Base-by-base conservation (phyloP, 1,284 basidiomycete species). In the Ceratobasidium sp. region DNA sequence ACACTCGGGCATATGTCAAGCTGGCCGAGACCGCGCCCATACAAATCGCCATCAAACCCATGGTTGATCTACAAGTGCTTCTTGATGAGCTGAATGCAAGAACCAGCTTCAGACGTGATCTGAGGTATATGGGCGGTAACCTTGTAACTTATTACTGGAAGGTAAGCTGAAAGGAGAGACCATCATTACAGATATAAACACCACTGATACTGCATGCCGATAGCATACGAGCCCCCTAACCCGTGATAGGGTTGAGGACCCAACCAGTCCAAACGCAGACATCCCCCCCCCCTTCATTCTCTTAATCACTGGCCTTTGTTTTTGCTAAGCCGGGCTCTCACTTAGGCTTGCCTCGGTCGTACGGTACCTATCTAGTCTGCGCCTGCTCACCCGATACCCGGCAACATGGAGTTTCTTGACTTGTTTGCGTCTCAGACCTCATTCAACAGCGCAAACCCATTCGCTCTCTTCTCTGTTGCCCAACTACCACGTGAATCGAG, bases 371-470 rank as follows among this genome's bases (percentile, higher is more conserved):
- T 33, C 33, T 33, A 33, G 33, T 33, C 38, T n/a, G 5, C 33
- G n/a, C 50, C 50, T 56, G 56, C 15, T 28, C 48, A n/a, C 65
- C 17, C 50, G 9, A 38, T 10, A 40, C 28, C 42, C 50, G n/a
- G 9, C 61, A 52, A 13, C 48, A 76, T 76, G 62, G 54, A 76
- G 48, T 56, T 57, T 52, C 52, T 76, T 20, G 40, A 20, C 38
- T 38, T 62, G 46, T 76, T 66, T 52, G 64, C 62, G 3, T 76
- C 73, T 28, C 50, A 57, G 12, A 33, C 62, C 15, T 26, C 46
- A 17, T 48, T 42, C 33, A 76, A 26, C 28, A 66, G 50, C 48
- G 73, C 73, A n/a, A 76, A 76, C 73, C 62, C 62, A 15, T 76
- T 76, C 13, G 62, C 73, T 4, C 64, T 76, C 38, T 76, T 76